Evolutionary conservation across 2,329 filamentous ascomycete genomes (phyloP), one percentile per base, ranked within the genome.

Genomic region (Cercospora brassicicola): DNA sequence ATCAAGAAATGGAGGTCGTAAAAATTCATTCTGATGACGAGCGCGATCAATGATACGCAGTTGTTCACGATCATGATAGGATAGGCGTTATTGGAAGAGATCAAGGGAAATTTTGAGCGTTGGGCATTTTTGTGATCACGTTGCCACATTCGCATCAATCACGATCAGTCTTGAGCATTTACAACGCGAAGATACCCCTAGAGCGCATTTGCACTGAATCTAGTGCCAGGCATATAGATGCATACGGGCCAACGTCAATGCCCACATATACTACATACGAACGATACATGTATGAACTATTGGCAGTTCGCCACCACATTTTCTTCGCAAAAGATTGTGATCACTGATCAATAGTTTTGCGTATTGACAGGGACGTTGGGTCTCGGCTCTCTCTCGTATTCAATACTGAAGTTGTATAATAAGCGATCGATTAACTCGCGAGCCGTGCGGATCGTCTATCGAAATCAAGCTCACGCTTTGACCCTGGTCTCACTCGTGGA

Each of bases 181-280:
- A 59, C 55, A n/a, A 18, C 31, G 55, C 55, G 55, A 59, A 59
- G 55, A 59, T 59, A 59, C 55, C 55, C 55, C 55, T 18, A 56
- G n/a, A 33, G 55, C 30, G 30, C 26, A 28, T 33, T 57, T 59
- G 55, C 55, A 59, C 55, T 59, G 30, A 31, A 59, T 33, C 1
- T 31, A 59, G 48, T 55, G 48, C 48, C 23, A 55, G 23, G 23
- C 48, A 55, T 31, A 36, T 20, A 59, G 28, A 33, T 33, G 55
- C 55, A 59, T 10, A n/a, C 23, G 31, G 30, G 55, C 36, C 31
- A 30, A 59, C 26, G 18, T 31, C 31, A 33, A 30, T n/a, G 28
- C 55, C 55, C 55, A 36, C 28, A 36, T 59, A 36, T 36, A 59
- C 18, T 33, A 59, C 18, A 59, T 33, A 59, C 10, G 31, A 59